A percentile compares a stretch with the other conserved stretches of the same genome.
Evolutionary conservation across 345 rosid genomes (phyloP).

Genomic region (Excoecaria cochinchinensis): DNA sequence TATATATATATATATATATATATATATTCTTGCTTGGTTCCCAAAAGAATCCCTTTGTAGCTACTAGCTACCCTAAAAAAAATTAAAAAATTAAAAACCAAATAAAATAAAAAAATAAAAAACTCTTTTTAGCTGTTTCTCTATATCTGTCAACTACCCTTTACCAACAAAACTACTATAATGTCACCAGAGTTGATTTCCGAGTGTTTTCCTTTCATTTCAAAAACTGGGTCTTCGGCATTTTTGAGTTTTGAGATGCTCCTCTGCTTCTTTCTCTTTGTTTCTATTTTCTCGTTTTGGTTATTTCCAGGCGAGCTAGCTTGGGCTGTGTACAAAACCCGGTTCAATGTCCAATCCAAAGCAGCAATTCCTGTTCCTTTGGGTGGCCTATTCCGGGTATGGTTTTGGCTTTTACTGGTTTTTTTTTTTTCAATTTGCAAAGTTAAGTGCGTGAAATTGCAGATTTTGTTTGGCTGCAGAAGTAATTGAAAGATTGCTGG

Average conservation of each 20-base stretch:
- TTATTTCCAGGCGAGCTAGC: constrained; percentile 65
- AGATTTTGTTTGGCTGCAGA: no score
- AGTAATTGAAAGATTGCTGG: no score
- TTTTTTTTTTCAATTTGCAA: no score
- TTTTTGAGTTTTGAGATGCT: constrained; percentile 34
- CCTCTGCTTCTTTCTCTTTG: constrained; percentile 28
- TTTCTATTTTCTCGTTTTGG: constrained; percentile 38
- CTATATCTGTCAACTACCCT: background rate
- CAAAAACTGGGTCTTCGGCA: constrained; percentile 14
- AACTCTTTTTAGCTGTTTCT: no score
- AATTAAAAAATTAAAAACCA: no score
- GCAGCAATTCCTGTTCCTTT: constrained; percentile 58
- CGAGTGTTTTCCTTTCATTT: constrained; percentile 20
- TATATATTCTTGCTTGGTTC: no score
- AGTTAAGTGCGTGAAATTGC: no score
- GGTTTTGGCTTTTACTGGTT: constrained; percentile 39
- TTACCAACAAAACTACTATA: no score
- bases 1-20: no score
- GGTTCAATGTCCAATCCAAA: constrained; percentile 20
- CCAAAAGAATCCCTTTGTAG: no score
- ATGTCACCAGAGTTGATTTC: constrained; percentile 7
- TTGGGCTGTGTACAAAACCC: constrained; percentile 47
- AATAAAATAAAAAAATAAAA: background rate
- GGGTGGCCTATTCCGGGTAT: constrained; percentile 61
- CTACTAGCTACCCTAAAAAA: no score